Percentiles rank a stretch among this genome's conserved stretches.
Evolutionary conservation across 495 filamentous ascomycete species (phyloP).

Genomic region (Cercophora samala): DNA sequence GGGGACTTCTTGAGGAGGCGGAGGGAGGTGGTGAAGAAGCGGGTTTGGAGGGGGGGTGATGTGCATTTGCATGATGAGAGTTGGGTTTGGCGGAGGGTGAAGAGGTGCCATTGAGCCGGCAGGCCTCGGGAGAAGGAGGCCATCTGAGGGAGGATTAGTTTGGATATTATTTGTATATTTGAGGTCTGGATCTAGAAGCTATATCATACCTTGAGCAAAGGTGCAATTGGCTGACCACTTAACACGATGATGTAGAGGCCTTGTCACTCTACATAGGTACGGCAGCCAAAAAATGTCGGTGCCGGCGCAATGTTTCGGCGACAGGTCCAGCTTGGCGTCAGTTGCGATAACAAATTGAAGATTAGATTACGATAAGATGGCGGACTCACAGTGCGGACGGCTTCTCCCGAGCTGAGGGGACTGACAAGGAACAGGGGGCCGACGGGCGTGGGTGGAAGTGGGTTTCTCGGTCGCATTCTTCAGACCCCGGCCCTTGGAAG

Average conservation of each 20-base stretch:
- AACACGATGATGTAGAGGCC: neutral
- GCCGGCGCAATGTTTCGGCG: constrained; percentile 17
- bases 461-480: neutral
- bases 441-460: neutral
- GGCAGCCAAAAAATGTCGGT: constrained; percentile 8
- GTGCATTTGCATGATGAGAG: constrained; percentile 11
- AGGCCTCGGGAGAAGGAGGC: constrained; percentile 28
- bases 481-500: neutral
- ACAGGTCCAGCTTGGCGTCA: neutral
- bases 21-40: constrained; percentile 13
- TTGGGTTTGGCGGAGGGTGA: constrained; percentile 18
- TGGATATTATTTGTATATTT: neutral
- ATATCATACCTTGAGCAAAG: neutral
- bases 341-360: neutral
- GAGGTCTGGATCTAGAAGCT: neutral
- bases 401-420: neutral
- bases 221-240: neutral
- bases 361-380: neutral
- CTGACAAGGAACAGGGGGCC: neutral
- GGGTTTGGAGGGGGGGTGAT: constrained; percentile 5
- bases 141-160: constrained; percentile 17
- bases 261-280: neutral
- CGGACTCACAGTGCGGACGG: too few relatives aligned
- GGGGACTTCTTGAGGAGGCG: constrained; percentile 22
- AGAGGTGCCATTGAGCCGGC: constrained; percentile 16